Percentiles rank a stretch among this genome's conserved stretches.
Evolutionary conservation across 2,329 filamentous ascomycete genomes (phyloP).

Genomic region (Hymenoscyphus occultus): DNA sequence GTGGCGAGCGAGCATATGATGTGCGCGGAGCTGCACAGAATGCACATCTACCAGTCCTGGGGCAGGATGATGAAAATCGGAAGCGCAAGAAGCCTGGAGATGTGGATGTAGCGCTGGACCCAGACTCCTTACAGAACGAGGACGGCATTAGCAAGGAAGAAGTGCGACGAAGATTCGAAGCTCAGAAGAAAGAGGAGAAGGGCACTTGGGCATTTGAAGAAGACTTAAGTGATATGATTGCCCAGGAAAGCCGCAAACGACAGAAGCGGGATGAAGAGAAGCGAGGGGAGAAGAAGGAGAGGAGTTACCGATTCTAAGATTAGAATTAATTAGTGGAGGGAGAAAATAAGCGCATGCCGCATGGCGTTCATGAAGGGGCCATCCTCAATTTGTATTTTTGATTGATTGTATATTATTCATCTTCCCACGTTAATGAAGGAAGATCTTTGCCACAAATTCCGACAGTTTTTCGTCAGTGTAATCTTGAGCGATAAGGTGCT

Average conservation of each 20-base stretch:
- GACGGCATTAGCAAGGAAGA: slow-evolving; percentile 85
- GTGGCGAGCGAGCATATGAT: slow-evolving; percentile 91
- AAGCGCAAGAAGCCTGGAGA: slow-evolving; percentile 97
- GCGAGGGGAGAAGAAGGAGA: slow-evolving; percentile 54
- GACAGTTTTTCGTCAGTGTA: too few species aligned
- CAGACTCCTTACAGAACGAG: slow-evolving; percentile 70
- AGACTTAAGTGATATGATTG: slow-evolving; percentile 93
- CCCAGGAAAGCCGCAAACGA: slow-evolving; percentile 85
- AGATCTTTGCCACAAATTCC: background rate
- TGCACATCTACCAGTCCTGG: slow-evolving; percentile 67
- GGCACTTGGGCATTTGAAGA: slow-evolving; percentile 70
- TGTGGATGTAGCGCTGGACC: slow-evolving; percentile 87
- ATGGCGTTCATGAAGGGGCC: slow-evolving; percentile 8
- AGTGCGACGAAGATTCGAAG: slow-evolving; percentile 76
- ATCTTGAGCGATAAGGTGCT: too few species aligned
- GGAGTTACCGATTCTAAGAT: slow-evolving; percentile 33
- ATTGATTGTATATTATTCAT: slow-evolving; percentile 8
- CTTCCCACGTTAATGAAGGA: background rate
- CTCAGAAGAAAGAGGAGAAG: slow-evolving; percentile 60
- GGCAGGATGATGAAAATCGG: slow-evolving; percentile 70
- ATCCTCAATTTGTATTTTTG: slow-evolving; percentile 2
- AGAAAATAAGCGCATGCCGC: slow-evolving; percentile 4
- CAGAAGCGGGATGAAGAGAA: slow-evolving; percentile 84
- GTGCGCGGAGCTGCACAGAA: slow-evolving; percentile 57
- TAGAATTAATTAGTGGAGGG: slow-evolving; percentile 4